These are phyloP conservation scores for Phyllosticta paracitricarpa DNA, from an alignment of 2,329 filamentous ascomycete species.

Conservation along the genomic window DNA sequence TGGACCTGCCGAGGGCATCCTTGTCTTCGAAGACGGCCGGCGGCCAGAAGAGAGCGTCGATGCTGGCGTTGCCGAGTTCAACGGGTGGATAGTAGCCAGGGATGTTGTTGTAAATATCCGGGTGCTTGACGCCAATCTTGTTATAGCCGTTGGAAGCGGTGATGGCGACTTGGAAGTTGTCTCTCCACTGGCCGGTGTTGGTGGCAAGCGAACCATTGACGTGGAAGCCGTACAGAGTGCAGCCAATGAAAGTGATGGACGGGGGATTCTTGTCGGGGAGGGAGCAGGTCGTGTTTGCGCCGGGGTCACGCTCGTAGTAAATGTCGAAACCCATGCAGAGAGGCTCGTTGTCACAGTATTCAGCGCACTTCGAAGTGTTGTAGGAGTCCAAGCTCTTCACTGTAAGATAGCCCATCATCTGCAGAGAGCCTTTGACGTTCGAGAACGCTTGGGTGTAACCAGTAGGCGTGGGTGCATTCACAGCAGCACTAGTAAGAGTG, in stretches of 20 bases:
- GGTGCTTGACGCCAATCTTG: slow-evolving; percentile 1
- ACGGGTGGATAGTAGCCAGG: background rate
- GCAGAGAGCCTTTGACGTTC: slow-evolving; percentile 6
- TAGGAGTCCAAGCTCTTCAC: slow-evolving; percentile 11
- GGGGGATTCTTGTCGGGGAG: background rate
- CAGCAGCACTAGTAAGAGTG: background rate
- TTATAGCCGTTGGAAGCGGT: slow-evolving; percentile 16
- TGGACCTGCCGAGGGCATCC: slow-evolving; percentile 4
- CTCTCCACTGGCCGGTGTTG: slow-evolving; percentile 19
- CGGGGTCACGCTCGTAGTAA: slow-evolving; percentile 16
- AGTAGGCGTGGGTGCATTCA: slow-evolving; percentile 1
- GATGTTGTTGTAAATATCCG: background rate
- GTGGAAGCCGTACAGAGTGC: slow-evolving; percentile 20
- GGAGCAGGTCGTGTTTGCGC: background rate
- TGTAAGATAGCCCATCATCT: slow-evolving; percentile 12
- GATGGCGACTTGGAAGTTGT: slow-evolving; percentile 15
- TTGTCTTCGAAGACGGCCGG: background rate
- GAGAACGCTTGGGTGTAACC: slow-evolving; percentile 11
- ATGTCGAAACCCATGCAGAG: slow-evolving; percentile 17
- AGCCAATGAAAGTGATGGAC: slow-evolving; percentile 19
- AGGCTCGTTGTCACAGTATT: slow-evolving; percentile 8
- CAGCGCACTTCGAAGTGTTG: slow-evolving; percentile 11
- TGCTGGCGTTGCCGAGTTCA: background rate
- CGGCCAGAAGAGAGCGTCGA: background rate
- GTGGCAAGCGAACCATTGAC: slow-evolving; percentile 16